Base-by-base conservation (phyloP, 2,329 filamentous ascomycete genomes). In the Grosmannia serpens region DNA sequence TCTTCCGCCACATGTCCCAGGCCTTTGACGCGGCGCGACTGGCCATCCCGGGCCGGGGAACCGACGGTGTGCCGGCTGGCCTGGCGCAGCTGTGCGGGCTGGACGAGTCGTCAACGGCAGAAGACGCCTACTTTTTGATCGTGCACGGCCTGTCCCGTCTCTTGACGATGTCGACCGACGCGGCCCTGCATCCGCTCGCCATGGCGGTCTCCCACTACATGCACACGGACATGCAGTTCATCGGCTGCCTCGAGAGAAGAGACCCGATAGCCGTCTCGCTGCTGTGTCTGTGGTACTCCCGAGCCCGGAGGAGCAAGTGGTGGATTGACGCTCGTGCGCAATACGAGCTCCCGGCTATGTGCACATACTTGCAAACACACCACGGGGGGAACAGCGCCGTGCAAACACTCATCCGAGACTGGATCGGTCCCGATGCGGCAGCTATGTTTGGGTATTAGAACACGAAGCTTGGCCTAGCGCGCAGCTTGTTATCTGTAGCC, bases 1-100 rank as follows among this genome's bases (percentile, higher is more conserved):
- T 74, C 1, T 74, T 74, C 13, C 44, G 62, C 27, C 58, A 67
- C 53, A 68, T 73, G 68, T 66, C 49, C 62, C 62, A n/a, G 24
- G 1, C 0, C 46, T 58, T 0, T 8, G n/a, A 10, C 11, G 2
- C 7, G n/a, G 7, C 33, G 4, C n/a, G 24, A 5, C 6, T 15
- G 17, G 13, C 52, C 9, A 11, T 53, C 22, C 52, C 52, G 22
- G 5, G 3, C 2, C 11, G 33, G 4, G 52, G 52, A 1, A 15
- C 10, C 13, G 31, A 38, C 10, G 52, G 52, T 11, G 22, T 41
- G 7, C 52, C 24, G 22, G 9, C 31, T 2, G 31, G 7, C 2
- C 54, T 71, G 56, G 64, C 63, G 20, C n/a, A 51, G 2, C 2
- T 69, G 3, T 71, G 69, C 58, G 6, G 11, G 1, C 63, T 71